Base-by-base conservation (phyloP, 2,329 filamentous ascomycete genomes). In the Ceratocystis ficicola region DNA sequence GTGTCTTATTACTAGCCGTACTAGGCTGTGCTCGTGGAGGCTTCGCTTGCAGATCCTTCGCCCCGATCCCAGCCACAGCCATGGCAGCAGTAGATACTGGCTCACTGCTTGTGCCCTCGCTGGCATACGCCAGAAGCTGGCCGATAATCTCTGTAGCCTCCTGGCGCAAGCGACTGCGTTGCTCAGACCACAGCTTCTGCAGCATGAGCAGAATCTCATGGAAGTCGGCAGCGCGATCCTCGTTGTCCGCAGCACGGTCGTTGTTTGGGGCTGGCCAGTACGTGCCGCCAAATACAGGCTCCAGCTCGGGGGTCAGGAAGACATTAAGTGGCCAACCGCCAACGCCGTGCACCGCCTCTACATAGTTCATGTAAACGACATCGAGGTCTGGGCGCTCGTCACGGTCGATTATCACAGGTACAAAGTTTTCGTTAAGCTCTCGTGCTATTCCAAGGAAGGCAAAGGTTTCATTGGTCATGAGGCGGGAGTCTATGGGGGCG, bases 321-420 rank as follows among this genome's bases (percentile, higher is more conserved):
- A 96, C 86, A 72, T 96, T 97, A 68, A 97, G 77, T 0, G 94
- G 94, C 92, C 94, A 97, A 48, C 94, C 94, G 8, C 91, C 93
- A 1, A 84, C 87, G 22, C 89, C 91, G 67, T 88, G 95, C 10
- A 94, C 93, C 1, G 93, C 93, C 74, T 96, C 91, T 50, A 96
- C 87, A 75, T 96, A 99, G 77, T 96, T 96, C 90, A 96, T 96
- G 75, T 97, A 97, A 69, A 97, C 92, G 68, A 89, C 86, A 73
- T 99, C 94, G 69, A 97, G 85, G 73, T 97, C 92, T 7, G 93
- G 93, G 30, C 93, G 86, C 76, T 96, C 90, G 76, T 99, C 94
- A 68, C 92, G 85, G 75, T 99, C 94, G 72, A 97, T 84, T 71
- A 96, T 88, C 74, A 97, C 86, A 3, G 94, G 93, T 57, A 99